A percentile compares a stretch with the other conserved stretches of the same genome.
phyloP scores from a whole-genome alignment of 371 early-diverging fungal genomes.

The Rhizomucor pusillus region DNA sequence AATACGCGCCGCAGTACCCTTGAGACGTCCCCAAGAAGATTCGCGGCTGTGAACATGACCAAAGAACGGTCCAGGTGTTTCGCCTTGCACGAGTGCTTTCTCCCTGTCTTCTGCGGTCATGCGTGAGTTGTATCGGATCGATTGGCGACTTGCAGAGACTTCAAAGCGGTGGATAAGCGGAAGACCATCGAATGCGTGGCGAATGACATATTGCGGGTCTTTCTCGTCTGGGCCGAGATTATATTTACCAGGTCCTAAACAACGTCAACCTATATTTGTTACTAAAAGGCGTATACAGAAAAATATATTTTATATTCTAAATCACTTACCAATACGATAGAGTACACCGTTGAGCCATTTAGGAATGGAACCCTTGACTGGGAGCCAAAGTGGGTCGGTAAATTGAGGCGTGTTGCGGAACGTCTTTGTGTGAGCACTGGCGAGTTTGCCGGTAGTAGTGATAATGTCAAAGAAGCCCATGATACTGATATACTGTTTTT shows the following conservation, averaged over 20 bases:
- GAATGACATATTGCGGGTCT: slow-evolving; percentile 21
- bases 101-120: slow-evolving; percentile 15
- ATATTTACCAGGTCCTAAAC: slow-evolving; percentile 38
- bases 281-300: neutral
- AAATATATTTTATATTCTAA: neutral
- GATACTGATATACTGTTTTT: too few relatives aligned
- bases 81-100: neutral
- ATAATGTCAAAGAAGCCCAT: slow-evolving; percentile 9
- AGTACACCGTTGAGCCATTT: slow-evolving; percentile 40
- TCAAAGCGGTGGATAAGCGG: slow-evolving; percentile 40
- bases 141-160: slow-evolving; percentile 18
- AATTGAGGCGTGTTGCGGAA: slow-evolving; percentile 37
- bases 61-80: slow-evolving; percentile 16
- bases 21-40: slow-evolving; percentile 7
- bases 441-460: neutral
- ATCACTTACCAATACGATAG: slow-evolving; percentile 35
- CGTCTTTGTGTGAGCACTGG: slow-evolving; percentile 1
- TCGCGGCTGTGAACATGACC: slow-evolving; percentile 13
- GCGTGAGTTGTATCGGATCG: slow-evolving; percentile 30
- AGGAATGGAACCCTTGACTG: slow-evolving; percentile 39
- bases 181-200: slow-evolving; percentile 45
- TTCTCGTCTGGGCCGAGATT: slow-evolving; percentile 27
- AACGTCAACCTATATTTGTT: too few relatives aligned
- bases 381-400: slow-evolving; percentile 27
- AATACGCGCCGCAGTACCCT: neutral